Base-by-base conservation (phyloP, 2,329 filamentous ascomycete species). In the Botryosphaeria agaves region DNA sequence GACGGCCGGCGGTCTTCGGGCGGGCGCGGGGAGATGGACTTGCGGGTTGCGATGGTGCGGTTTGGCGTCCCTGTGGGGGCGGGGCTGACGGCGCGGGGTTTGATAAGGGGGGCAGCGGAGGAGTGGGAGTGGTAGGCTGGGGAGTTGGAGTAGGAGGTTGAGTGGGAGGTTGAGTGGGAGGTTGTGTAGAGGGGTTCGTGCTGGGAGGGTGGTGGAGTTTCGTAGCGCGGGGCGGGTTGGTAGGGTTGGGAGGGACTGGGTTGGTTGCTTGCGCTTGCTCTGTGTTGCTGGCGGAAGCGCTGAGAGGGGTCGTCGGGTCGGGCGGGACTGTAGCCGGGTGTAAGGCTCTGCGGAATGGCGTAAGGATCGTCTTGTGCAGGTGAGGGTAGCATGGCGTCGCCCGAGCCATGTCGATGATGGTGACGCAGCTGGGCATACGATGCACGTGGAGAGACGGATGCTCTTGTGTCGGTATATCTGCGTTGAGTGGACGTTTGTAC, bases 11-110 rank as follows among this genome's bases (percentile, higher is more conserved):
- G 61, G 28, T 57, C 49, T 26, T 49, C 49, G 12, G 27, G 56
- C 11, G 78, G 77, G 2, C 69, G 67, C 2, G 79, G 76, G 41
- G 77, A 83, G 18, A 84, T 69, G 1, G 78, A 83, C 49, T 85
- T 85, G 31, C 79, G 70, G 5, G 56, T 56, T 6, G 60, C 56
- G 19, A 65, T 69, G 38, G 40, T 62, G 49, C 39, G 58, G 45
- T 39, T 51, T 51, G 38, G 63, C 26, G 43, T 49, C 14, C 48
- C 39, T 2, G 36, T 39, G 7, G 29, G 7, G 2, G 29, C 5
- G 8, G 48, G 46, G 7, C 46, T 49, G 17, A 47, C 29, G 11
- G 48, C 42, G 18, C 43, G 38, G 32, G 49, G 45, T 31, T 46
- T 49, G 35, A 45, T 38, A n/a, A 48, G 25, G 9, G 44, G 42